phyloP scores from a whole-genome alignment of 306 rosid species.

The Rosa persica region DNA sequence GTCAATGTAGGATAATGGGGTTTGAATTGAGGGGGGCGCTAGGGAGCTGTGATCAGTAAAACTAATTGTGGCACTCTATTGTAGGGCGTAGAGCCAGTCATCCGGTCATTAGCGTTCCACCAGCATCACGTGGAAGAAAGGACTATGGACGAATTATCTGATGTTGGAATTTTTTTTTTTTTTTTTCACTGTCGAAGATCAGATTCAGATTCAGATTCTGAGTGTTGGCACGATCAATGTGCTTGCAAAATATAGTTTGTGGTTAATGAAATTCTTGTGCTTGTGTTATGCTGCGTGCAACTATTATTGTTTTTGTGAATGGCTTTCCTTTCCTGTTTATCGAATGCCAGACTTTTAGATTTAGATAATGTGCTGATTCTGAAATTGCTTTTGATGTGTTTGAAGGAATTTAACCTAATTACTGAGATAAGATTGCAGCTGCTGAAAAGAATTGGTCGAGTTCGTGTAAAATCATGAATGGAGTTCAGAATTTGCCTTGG shows the following conservation, averaged over 20 bases:
- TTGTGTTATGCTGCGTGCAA: slow-evolving; percentile 38
- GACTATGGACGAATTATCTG: slow-evolving; percentile 84
- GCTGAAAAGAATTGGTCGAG: slow-evolving; percentile 23
- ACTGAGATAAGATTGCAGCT: slow-evolving; percentile 20
- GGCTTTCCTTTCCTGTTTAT: slow-evolving; percentile 18
- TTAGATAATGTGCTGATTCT: background rate
- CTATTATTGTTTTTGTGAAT: slow-evolving; percentile 45
- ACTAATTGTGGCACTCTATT: slow-evolving; percentile 34
- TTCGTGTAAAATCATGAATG: slow-evolving; percentile 6
- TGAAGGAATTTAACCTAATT: slow-evolving; percentile 15
- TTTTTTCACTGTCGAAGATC: slow-evolving; percentile 27
- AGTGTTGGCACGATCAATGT: slow-evolving; percentile 41
- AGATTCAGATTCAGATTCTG: slow-evolving; percentile 23
- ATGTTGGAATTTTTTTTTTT: slow-evolving; percentile 26
- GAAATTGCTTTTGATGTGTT: slow-evolving; percentile 17
- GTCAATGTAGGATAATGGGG: slow-evolving; percentile 19
- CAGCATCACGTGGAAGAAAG: slow-evolving; percentile 79
- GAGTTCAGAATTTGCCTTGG: slow-evolving; percentile 8
- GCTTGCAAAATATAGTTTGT: slow-evolving; percentile 66
- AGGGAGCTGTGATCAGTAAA: slow-evolving; percentile 18
- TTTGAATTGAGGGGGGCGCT: slow-evolving; percentile 11
- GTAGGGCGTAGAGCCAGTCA: slow-evolving; percentile 85
- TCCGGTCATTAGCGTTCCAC: slow-evolving; percentile 73
- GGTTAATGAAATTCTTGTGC: slow-evolving; percentile 31
- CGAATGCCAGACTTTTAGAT: background rate